Conservation (phyloP, 1,284 basidiomycete genomes). For the Rhodotorula sp. region DNA sequence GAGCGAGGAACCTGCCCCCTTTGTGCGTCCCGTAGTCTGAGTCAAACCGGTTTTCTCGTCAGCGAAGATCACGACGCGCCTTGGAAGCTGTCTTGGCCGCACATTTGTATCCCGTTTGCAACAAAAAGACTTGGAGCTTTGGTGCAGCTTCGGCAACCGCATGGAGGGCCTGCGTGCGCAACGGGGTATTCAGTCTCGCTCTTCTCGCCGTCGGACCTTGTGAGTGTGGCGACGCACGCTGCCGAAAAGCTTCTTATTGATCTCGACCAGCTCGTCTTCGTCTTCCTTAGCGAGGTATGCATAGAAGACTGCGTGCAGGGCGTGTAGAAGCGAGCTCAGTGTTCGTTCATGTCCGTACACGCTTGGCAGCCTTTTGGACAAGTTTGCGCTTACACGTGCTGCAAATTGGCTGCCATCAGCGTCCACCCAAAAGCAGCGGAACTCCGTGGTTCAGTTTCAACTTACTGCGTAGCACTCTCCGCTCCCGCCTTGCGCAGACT, state of each 20-base stretch:
- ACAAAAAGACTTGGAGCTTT: neutral
- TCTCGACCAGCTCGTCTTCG: conserved; percentile 8
- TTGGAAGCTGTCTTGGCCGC: neutral
- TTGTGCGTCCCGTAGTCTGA: conserved; percentile 8
- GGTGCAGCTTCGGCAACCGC: neutral
- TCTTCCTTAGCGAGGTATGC: conserved; percentile 9
- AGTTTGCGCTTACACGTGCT: no score
- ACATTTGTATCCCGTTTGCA: conserved; percentile 17
- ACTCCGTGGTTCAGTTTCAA: neutral
- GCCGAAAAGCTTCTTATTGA: conserved; percentile 13
- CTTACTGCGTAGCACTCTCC: neutral
- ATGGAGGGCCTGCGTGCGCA: neutral
- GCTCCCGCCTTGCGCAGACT: neutral
- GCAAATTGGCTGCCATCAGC: no score
- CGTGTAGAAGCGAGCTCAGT: neutral
- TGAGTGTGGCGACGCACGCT: neutral
- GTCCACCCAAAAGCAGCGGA: neutral
- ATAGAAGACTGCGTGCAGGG: neutral
- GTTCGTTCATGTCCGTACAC: no score
- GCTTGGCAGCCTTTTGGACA: neutral
- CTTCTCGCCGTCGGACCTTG: no score
- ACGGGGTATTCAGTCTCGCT: no score
- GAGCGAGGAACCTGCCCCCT: conserved; percentile 5
- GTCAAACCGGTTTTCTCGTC: no score
- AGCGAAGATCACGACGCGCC: neutral